Base-by-base conservation (phyloP, 768 basidiomycete genomes). In the Tulasnella sp. region DNA sequence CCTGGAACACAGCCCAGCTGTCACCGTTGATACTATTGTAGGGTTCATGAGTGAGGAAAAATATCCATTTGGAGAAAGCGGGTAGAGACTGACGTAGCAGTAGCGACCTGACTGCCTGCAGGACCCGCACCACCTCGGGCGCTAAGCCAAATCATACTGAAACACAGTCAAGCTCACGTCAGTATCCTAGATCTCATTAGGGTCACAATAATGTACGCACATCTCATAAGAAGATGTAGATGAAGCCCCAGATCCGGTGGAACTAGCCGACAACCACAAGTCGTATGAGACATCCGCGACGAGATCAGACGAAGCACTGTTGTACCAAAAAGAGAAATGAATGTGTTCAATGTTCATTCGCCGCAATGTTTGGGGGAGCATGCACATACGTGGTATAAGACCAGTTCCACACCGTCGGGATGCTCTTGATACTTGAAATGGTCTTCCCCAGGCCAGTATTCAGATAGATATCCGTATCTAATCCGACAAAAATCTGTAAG, bases 81-180 rank as follows among this genome's bases (percentile, higher is more conserved):
- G 21, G 51, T 10, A 10, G n/a, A 29, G 27, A 30, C 51, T 51
- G 17, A 51, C 52, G 52, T 53, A 19, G 34, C 52, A 19, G 52
- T 53, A 32, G 21, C 52, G 32, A 53, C 42, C 19, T 53, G 52
- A 41, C 52, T 53, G 42, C 52, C 52, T 5, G 52, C 52, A 1
- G 52, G 52, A 10, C 34, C 34, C 30, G 52, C 52, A 41, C 52
- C 52, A 32, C 52, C 52, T 24, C 52, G 52, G 17, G 29, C 1
- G 52, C 52, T 53, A 23, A 53, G 52, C 52, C 52, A 53, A 23
- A 53, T 53, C 52, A 53, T 53, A 41, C 52, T 53, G 17, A 32
- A 38, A 26, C 8, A 53, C 5, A 53, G 11, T 27, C n/a, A n/a
- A n/a, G n/a, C n/a, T n/a, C n/a, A n/a, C 1, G 50, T 24, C 10